phyloP scores from a whole-genome alignment of 352 stramenopile genomes.

The Globisporangium cederbergense region DNA sequence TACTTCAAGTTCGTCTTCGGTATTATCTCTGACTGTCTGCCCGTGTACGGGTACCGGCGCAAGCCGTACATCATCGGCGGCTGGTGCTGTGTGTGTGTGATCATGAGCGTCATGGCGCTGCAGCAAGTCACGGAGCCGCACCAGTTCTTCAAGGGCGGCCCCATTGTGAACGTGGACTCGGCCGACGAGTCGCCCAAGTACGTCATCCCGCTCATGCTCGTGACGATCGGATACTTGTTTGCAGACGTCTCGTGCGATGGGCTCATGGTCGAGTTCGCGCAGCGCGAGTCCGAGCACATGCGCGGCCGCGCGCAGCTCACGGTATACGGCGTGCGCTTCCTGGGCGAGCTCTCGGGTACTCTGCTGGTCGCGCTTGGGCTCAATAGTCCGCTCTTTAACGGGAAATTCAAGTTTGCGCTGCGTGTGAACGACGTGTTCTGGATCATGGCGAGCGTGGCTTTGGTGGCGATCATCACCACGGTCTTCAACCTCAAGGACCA shows the following conservation, averaged over 20 bases:
- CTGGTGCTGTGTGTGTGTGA: slow-evolving; percentile 38
- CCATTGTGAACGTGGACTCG: slow-evolving; percentile 11
- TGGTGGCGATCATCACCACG: slow-evolving; percentile 32
- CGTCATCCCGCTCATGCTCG: slow-evolving; percentile 47
- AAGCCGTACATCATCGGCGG: slow-evolving; percentile 72
- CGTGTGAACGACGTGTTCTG: slow-evolving; percentile 37
- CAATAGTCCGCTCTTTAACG: slow-evolving; percentile 57
- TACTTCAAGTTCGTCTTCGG: slow-evolving; percentile 67
- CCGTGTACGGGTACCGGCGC: slow-evolving; percentile 49
- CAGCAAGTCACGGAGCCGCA: slow-evolving; percentile 26
- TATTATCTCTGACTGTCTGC: slow-evolving; percentile 60
- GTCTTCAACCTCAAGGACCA: slow-evolving; percentile 42
- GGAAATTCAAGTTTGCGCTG: slow-evolving; percentile 44
- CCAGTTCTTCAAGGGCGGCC: slow-evolving; percentile 12
- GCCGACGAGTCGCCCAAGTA: slow-evolving; percentile 19
- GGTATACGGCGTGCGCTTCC: slow-evolving; percentile 61
- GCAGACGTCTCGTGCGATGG: slow-evolving; percentile 74
- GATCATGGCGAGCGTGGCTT: slow-evolving; percentile 28
- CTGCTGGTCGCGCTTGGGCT: slow-evolving; percentile 50
- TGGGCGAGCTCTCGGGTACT: slow-evolving; percentile 48
- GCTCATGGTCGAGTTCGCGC: slow-evolving; percentile 74
- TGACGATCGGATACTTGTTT: slow-evolving; percentile 53
- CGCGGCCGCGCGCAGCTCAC: slow-evolving; percentile 43
- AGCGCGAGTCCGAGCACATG: slow-evolving; percentile 41
- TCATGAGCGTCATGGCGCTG: slow-evolving; percentile 34